phyloP scores from a whole-genome alignment of 257 asterid genomes.

The Plantago ovata region DNA sequence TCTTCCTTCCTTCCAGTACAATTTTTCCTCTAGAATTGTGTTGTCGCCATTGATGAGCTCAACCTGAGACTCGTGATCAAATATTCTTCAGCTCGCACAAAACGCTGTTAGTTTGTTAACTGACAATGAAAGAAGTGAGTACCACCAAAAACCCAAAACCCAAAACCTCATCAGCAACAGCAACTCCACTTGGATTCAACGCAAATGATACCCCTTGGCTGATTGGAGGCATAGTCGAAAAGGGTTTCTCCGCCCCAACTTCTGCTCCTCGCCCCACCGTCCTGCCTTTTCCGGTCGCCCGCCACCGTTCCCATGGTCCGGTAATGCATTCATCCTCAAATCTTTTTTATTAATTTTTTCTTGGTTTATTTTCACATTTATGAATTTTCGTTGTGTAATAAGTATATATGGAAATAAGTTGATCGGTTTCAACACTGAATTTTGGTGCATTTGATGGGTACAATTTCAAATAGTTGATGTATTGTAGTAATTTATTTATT shows the following conservation, averaged over 20 bases:
- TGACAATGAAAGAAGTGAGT: constrained; percentile 30
- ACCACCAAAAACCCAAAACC: not conserved
- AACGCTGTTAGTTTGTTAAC: not conserved
- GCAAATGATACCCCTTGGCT: constrained; percentile 49
- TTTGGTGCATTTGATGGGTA: constrained; percentile 1
- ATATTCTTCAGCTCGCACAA: too few relatives aligned
- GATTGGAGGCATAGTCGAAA: constrained; percentile 79
- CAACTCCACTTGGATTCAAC: constrained; percentile 26
- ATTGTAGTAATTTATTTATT: not conserved
- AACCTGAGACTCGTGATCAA: too few relatives aligned
- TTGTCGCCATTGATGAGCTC: too few relatives aligned
- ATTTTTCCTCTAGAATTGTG: too few relatives aligned
- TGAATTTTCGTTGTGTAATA: too few relatives aligned
- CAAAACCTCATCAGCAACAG: constrained; percentile 21
- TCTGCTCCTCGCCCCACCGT: constrained; percentile 64
- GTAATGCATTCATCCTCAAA: constrained; percentile 29
- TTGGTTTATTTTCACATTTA: too few relatives aligned
- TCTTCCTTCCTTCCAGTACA: too few relatives aligned
- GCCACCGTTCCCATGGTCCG: constrained; percentile 92
- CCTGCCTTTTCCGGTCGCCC: constrained; percentile 83
- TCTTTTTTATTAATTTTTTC: not conserved
- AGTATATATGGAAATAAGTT: too few relatives aligned
- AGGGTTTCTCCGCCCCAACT: constrained; percentile 58
- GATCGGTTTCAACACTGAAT: too few relatives aligned
- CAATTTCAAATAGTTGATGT: constrained; percentile 8